Conservation (phyloP, 192 early-diverging fungal species). For the Ambispora gerdemannii region DNA sequence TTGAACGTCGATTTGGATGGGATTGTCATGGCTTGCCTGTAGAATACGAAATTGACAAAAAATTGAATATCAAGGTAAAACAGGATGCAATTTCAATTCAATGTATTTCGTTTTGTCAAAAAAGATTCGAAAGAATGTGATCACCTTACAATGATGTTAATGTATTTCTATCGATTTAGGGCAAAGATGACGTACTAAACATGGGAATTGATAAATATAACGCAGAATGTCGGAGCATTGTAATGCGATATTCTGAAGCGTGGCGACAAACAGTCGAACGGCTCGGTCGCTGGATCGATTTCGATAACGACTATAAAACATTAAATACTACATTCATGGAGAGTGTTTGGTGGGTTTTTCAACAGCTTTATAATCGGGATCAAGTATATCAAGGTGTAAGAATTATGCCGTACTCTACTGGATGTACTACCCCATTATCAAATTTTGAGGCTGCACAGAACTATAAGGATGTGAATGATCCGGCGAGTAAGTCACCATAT, state of each 20-base stretch:
- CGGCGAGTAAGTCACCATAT: slow-evolving; percentile 55
- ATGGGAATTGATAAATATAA: slow-evolving; percentile 99
- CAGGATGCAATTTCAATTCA: not conserved
- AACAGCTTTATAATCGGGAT: slow-evolving; percentile 90
- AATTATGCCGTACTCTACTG: slow-evolving; percentile 98
- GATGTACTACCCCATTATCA: slow-evolving; percentile 84
- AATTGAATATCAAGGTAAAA: slow-evolving; percentile 68
- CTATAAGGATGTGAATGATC: slow-evolving; percentile 97
- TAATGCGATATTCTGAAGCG: slow-evolving; percentile 90
- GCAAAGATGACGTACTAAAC: slow-evolving; percentile 81
- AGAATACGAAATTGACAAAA: slow-evolving; percentile 97
- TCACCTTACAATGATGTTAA: no score
- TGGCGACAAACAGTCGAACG: slow-evolving; percentile 94
- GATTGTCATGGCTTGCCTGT: slow-evolving; percentile 87
- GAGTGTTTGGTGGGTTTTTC: slow-evolving; percentile 99
- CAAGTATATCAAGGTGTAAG: slow-evolving; percentile 92
- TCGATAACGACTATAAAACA: slow-evolving; percentile 99
- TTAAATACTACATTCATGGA: slow-evolving; percentile 96
- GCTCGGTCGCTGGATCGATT: slow-evolving; percentile 99
- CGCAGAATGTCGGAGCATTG: slow-evolving; percentile 92
- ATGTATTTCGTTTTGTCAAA: not conserved
- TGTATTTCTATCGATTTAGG: slow-evolving; percentile 30
- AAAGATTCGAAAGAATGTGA: no score
- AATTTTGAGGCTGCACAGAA: slow-evolving; percentile 97
- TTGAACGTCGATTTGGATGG: slow-evolving; percentile 98